Percentiles rank a stretch among this genome's conserved stretches.
phyloP scores from a whole-genome alignment of 345 rosid species.

The Eucalyptus melliodora region DNA sequence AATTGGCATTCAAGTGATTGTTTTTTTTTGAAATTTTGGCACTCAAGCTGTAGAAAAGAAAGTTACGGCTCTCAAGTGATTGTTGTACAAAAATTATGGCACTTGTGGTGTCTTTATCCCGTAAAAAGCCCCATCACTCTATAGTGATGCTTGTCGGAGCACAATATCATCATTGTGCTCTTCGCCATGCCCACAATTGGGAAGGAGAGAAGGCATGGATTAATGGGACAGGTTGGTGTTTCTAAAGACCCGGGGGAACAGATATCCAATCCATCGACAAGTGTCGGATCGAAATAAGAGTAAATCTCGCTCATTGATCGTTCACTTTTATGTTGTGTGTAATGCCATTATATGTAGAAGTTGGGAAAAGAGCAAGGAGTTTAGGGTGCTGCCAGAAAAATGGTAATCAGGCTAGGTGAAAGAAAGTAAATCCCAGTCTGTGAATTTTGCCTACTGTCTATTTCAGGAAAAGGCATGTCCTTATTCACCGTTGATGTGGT shows the following conservation, averaged over 20 bases:
- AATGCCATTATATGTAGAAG: background rate
- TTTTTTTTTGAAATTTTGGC: no score
- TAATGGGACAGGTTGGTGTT: background rate
- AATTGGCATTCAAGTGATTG: accelerated
- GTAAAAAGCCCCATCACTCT: background rate
- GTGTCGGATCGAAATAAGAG: background rate
- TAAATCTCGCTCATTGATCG: background rate
- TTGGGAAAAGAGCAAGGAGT: background rate
- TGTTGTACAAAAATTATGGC: no score
- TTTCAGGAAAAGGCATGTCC: background rate
- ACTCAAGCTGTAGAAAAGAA: no score
- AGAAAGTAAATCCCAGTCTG: background rate
- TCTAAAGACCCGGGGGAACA: background rate
- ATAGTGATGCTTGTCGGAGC: background rate
- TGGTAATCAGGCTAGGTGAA: background rate
- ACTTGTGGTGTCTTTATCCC: accelerated
- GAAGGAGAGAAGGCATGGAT: background rate
- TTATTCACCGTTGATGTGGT: background rate
- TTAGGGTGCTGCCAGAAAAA: background rate
- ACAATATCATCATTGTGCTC: background rate
- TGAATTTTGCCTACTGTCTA: background rate
- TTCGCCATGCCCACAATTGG: background rate
- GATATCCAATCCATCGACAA: background rate
- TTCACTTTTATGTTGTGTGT: background rate
- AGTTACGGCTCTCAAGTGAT: no score